Base-by-base conservation (phyloP, 352 stramenopile genomes). In the Albugo laibachii region DNA sequence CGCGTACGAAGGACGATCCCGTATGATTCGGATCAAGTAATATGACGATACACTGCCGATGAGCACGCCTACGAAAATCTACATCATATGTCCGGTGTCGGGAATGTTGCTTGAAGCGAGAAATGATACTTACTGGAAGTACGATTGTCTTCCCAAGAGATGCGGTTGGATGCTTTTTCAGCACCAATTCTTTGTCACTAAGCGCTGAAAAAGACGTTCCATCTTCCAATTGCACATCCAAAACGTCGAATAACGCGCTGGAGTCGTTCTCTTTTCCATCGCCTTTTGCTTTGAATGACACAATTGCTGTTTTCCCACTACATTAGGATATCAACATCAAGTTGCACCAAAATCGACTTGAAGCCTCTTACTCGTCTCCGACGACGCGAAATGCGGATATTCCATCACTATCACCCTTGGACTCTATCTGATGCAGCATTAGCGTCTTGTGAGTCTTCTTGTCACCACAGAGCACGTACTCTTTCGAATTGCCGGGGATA, bases 1-100 rank as follows among this genome's bases (percentile, higher is more conserved):
- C 54, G 83, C 69, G 64, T 85, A 85, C 49, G 75, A 80, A 45
- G 73, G 66, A 41, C 69, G 67, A 52, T 83, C 83, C 49, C 68
- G 73, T 36, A 85, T 50, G 47, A 85, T 81, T 18, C 73, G 73
- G 47, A 85, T 80, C 18, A 74, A 53, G 34, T 82, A 69, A 57
- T 83, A 85, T 24, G 69, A 77, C 16, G 65, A 61, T 13, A 85
- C 49, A 19, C 73, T 70, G 14, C 73, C 73, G 41, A 85, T 66
- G 8, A 85, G 27, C 2, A 82, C 66, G 44, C 73, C 73, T 19
- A 58, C 51, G 15, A 83, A 60, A 3, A 78, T 57, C 58, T 59
- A 11, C 5, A 11, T 35, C 11, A 35, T 72, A 46, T 81, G 65
- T 48, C 83, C 83, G 52, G 81, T 78, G 55, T 70, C 62, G 19